These are phyloP conservation scores for Ceratocystis ficicola DNA, from an alignment of 2,329 filamentous ascomycete species.

Conservation along the genomic window DNA sequence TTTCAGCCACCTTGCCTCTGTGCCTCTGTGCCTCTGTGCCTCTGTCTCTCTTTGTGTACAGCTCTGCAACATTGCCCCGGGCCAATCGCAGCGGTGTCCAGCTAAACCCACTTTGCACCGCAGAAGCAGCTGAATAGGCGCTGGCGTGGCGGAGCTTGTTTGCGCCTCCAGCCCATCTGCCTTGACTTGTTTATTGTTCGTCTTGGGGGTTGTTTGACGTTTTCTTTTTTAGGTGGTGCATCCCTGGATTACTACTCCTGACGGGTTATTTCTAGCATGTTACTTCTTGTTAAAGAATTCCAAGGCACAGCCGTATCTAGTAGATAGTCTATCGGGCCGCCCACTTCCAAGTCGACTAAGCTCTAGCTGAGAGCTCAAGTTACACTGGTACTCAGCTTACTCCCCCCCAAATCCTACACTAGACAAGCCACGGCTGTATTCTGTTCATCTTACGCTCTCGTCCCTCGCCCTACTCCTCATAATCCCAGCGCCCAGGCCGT, in stretches of 20 bases:
- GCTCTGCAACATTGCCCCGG: neutral
- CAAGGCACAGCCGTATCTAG: neutral
- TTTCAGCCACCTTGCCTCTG: neutral
- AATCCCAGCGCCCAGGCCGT: too few species aligned
- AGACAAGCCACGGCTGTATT: too few species aligned
- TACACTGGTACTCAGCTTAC: too few species aligned
- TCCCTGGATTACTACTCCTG: neutral
- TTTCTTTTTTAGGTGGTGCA: neutral
- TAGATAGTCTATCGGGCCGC: neutral
- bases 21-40: neutral
- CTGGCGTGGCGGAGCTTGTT: neutral
- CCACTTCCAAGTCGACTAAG: neutral
- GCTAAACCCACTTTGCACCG: neutral
- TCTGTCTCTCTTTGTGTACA: neutral
- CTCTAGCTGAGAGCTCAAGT: too few species aligned
- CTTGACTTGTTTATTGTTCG: neutral
- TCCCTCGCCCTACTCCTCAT: too few species aligned
- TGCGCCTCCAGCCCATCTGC: neutral
- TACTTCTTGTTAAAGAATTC: neutral
- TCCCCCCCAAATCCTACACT: too few species aligned
- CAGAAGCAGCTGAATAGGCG: neutral
- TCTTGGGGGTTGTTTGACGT: neutral
- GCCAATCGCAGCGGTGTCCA: neutral
- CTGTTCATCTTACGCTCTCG: too few species aligned
- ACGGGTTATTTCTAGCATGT: neutral